Base-by-base conservation (phyloP, 2,329 filamentous ascomycete genomes). In the Xylaria digitata region DNA sequence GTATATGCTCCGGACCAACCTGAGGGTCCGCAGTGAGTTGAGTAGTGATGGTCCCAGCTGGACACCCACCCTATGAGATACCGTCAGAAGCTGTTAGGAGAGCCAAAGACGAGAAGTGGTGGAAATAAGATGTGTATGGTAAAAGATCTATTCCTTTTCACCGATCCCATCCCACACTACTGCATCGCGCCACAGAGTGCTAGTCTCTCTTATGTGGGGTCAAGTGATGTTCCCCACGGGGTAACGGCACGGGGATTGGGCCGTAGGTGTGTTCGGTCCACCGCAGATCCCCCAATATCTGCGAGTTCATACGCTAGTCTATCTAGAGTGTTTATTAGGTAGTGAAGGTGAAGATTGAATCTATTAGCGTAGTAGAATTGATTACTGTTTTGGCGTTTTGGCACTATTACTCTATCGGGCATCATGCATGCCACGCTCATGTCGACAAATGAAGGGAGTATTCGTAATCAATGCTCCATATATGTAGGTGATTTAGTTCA, bases 131-230 rank as follows among this genome's bases (percentile, higher is more conserved):
- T 17, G 30, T 55, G 34, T 32, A 13, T 42, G 3, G 9, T 37
- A 19, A 19, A 40, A 42, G 32, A 62, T 42, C 50, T 15, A 55
- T 62, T 62, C 50, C 42, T 48, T 54, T 55, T 48, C 50, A 62
- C 50, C 49, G 48, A 53, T 2, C 13, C 52, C 6, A 13, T 42
- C 19, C 30, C 13, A 42, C 45, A 7, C 56, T 21, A 26, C 56
- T n/a, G 9, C 26, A 32, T 32, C 37, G 37, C 56, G 19, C 11
- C 34, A 43, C 2, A 34, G 5, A 17, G 37, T 46, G 8, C 57
- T 52, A 60, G 57, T 45, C 8, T 26, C 30, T 40, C 57, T 40
- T 40, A 46, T 42, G 48, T 26, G 48, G 59, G 48, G 40, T 37
- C 7, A 46, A 34, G 9, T 53, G 17, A 26, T 23, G 23, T 40